Evolutionary conservation across 495 filamentous ascomycete genomes (phyloP), one percentile per base, ranked within the genome.

Genomic region (Zalerion maritima): DNA sequence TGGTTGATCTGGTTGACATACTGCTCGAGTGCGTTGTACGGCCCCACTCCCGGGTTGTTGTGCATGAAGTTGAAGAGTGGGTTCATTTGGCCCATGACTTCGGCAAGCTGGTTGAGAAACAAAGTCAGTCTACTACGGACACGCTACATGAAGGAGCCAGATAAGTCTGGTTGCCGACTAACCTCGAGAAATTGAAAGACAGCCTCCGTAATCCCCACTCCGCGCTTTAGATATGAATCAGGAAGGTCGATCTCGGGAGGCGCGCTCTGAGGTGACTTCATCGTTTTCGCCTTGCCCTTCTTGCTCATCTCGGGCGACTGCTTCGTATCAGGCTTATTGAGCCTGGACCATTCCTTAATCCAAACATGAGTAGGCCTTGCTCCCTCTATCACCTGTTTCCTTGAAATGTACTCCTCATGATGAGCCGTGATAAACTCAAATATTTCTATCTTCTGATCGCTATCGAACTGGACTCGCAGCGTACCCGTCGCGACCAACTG

Each of bases 81-180:
- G 43, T 67, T 72, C 77, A 85, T 81, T 32, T 73, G 67, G 5
- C 75, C 76, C 34, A 83, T 71, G 10, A 78, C 75, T 47, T 85
- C 78, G 14, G 75, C 72, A 28, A 80, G 65, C 75, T 80, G 40
- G 18, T 15, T 19, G 16, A 28, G 6, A 29, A 22, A 8, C 6
- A n/a, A 26, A 19, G 7, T 21, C 22, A 11, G 18, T 17, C 15
- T 13, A 13, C 21, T 14, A 8, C 18, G 12, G 6, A 18, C 13
- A 1, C 1, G 11, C 14, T 8, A 23, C 1, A 16, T 4, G 17
- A 9, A 24, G 1, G 11, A 8, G n/a, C 22, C 20, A 10, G 32
- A 23, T 17, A 29, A n/a, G 21, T 8, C n/a, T 4, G 7, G 22
- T 17, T 10, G 6, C 22, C 10, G 15, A 46, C 49, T 29, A 60